A percentile compares a stretch with the other conserved stretches of the same genome.
phyloP scores from a whole-genome alignment of 179 eudicot genomes.

The Pouteria campechiana region DNA sequence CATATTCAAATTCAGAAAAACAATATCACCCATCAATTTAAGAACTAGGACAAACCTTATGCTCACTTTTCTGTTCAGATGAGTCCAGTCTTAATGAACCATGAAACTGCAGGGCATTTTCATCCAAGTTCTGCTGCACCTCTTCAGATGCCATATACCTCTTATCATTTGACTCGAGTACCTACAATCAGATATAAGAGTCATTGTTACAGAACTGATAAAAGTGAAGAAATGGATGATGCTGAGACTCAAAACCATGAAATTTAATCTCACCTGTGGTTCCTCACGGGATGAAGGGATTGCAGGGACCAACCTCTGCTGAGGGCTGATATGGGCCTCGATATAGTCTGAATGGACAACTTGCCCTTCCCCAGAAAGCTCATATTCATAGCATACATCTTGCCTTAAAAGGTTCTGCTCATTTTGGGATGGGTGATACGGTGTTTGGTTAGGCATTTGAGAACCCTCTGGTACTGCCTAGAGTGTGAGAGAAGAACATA shows the following conservation, averaged over 20 bases:
- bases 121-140: constrained; percentile 57
- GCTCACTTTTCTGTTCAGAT: constrained; percentile 30
- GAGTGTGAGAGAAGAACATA: neutral
- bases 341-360: constrained; percentile 34
- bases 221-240: neutral
- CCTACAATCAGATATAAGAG: constrained; percentile 11
- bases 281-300: constrained; percentile 31
- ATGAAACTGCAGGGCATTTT: constrained; percentile 75
- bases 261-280: constrained; percentile 29
- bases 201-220: neutral
- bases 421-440: constrained; percentile 31
- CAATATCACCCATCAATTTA: neutral
- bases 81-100: constrained; percentile 58
- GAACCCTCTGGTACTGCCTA: constrained; percentile 52
- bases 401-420: constrained; percentile 39
- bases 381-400: constrained; percentile 38
- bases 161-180: constrained; percentile 35
- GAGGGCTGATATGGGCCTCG: constrained; percentile 29
- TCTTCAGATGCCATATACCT: constrained; percentile 25
- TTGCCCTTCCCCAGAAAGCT: constrained; percentile 46
- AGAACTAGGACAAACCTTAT: constrained; percentile 35
- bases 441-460: constrained; percentile 34
- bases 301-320: constrained; percentile 24
- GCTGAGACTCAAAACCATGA: neutral
- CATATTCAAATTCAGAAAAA: no score